These are phyloP conservation scores for Xerocomellus intermedius DNA, from an alignment of 768 basidiomycete genomes.

Conservation along the genomic window DNA sequence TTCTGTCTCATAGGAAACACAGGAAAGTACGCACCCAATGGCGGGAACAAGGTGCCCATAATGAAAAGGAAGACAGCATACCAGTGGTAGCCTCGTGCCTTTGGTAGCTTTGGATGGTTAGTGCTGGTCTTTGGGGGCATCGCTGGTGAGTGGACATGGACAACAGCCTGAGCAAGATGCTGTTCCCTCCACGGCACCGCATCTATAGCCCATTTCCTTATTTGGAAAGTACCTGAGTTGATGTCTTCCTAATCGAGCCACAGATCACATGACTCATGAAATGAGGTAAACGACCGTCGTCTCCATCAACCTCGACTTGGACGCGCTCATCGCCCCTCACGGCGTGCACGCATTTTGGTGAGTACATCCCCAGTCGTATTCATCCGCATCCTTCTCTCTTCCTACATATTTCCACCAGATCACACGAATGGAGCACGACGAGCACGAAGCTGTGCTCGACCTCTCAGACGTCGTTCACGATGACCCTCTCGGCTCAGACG, in stretches of 20 bases:
- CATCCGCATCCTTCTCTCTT: not conserved
- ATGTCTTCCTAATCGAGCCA: conserved; percentile 1
- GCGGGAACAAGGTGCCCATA: conserved; percentile 87
- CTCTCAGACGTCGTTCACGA: conserved; percentile 86
- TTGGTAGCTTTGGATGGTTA: conserved; percentile 62
- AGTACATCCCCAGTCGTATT: conserved; percentile 3
- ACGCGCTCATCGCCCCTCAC: conserved; percentile 22
- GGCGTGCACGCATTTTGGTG: conserved; percentile 19
- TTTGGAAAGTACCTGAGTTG: not conserved
- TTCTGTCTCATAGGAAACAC: not conserved
- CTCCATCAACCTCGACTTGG: conserved; percentile 16
- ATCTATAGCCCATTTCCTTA: conserved; percentile 1
- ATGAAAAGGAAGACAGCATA: conserved; percentile 82
- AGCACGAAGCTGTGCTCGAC: conserved; percentile 61
- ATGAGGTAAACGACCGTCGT: conserved; percentile 26
- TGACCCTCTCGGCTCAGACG: conserved; percentile 64
- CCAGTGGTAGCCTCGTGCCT: conserved; percentile 66
- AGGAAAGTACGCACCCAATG: conserved; percentile 60
- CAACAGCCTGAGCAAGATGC: not conserved
- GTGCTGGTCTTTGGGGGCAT: conserved; percentile 36
- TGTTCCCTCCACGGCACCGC: not conserved
- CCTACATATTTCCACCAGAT: conserved; percentile 1
- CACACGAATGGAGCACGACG: conserved; percentile 48
- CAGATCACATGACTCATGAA: conserved; percentile 25
- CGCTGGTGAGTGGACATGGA: conserved; percentile 5